Evolutionary conservation across 2,329 filamentous ascomycete species (phyloP).

Genomic region (Pseudopithomyces maydicus): DNA sequence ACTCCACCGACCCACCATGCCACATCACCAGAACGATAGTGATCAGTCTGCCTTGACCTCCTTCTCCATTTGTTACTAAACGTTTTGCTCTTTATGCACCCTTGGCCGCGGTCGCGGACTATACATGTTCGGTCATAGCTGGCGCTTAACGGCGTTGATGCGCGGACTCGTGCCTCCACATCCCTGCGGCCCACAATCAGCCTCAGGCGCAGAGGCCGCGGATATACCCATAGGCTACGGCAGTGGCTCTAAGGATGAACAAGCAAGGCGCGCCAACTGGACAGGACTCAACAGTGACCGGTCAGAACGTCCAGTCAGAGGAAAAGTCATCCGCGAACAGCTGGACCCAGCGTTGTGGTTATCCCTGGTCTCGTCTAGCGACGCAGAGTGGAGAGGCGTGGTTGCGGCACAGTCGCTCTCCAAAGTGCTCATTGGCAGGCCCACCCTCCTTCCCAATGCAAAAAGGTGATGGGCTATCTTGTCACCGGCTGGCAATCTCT

Average conservation of each 20-base stretch:
- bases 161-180: neutral
- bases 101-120: neutral
- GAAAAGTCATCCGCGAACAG: constrained; percentile 5
- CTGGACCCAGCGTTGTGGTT: constrained; percentile 17
- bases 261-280: neutral
- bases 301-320: neutral
- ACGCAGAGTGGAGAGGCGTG: neutral
- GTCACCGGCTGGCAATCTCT: neutral
- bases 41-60: constrained; percentile 3
- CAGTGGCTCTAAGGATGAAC: neutral
- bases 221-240: neutral
- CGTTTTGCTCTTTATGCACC: neutral
- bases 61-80: neutral
- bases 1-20: constrained; percentile 3
- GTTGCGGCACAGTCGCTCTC: constrained; percentile 10
- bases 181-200: neutral
- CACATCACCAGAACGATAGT: neutral
- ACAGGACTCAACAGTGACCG: neutral
- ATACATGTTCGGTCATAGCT: neutral
- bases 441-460: neutral
- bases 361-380: neutral
- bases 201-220: neutral
- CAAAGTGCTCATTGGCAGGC: neutral
- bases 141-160: constrained; percentile 9
- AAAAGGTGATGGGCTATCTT: neutral